These are phyloP conservation scores for Zymoseptoria ardabiliae DNA, from an alignment of 2,329 filamentous ascomycete species.

Conservation along the genomic window DNA sequence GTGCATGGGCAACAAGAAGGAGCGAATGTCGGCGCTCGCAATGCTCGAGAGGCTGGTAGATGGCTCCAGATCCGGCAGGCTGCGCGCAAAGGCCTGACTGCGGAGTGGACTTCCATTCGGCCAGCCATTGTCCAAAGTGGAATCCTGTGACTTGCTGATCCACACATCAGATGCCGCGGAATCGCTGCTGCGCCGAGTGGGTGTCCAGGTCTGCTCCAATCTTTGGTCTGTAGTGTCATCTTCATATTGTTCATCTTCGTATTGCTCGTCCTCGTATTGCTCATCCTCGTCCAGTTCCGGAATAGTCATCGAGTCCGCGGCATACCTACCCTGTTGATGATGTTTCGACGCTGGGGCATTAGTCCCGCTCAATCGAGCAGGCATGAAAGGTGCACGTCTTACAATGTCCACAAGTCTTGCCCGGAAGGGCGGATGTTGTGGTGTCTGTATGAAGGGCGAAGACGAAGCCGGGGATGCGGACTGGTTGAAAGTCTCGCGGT, in stretches of 20 bases:
- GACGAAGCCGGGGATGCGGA: conserved; percentile 29
- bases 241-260: background rate
- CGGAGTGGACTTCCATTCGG: conserved; percentile 24
- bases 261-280: background rate
- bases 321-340: conserved; percentile 47
- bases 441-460: conserved; percentile 38
- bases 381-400: conserved; percentile 5
- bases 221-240: background rate
- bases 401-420: conserved; percentile 14
- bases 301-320: conserved; percentile 1
- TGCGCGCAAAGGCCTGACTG: conserved; percentile 14
- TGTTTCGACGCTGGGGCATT: conserved; percentile 32
- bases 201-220: background rate
- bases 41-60: conserved; percentile 23
- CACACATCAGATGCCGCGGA: background rate
- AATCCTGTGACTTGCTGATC: background rate
- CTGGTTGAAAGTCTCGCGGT: conserved; percentile 29
- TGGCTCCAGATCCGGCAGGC: conserved; percentile 7
- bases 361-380: conserved; percentile 7
- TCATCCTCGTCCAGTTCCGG: background rate
- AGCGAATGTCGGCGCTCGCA: conserved; percentile 27
- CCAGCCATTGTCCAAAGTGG: background rate
- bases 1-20: conserved; percentile 36
- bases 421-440: conserved; percentile 32
- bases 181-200: background rate